Conservation (phyloP, 495 filamentous ascomycete genomes). For the Saxophila tyrrhenica region DNA sequence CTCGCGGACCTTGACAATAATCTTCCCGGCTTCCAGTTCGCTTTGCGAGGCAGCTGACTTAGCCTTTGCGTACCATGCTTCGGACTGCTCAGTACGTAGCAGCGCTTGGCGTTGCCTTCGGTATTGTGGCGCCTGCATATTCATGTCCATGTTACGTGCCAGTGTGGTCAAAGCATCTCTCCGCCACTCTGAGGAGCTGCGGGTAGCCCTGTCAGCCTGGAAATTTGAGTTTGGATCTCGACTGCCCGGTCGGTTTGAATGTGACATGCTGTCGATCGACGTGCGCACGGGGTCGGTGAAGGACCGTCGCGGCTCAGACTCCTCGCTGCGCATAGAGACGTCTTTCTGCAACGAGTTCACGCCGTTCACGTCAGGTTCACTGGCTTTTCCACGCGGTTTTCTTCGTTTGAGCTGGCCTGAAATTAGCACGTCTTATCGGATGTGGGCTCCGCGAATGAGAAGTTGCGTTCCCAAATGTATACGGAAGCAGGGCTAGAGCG, state of each 20-base stretch:
- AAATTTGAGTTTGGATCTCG: background rate
- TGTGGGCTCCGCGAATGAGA: too few relatives aligned
- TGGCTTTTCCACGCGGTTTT: background rate
- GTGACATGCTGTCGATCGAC: too few relatives aligned
- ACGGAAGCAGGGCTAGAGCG: too few relatives aligned
- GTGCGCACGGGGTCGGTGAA: too few relatives aligned
- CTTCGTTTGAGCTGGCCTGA: background rate
- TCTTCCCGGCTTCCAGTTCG: conserved; percentile 19
- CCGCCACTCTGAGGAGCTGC: background rate
- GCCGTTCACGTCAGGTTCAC: background rate
- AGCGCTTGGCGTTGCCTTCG: conserved; percentile 8
- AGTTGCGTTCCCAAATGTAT: too few relatives aligned
- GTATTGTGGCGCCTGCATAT: conserved; percentile 1
- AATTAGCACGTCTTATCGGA: too few relatives aligned
- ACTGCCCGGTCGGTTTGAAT: background rate
- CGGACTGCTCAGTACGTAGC: conserved; percentile 12
- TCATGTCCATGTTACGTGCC: background rate
- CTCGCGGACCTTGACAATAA: conserved; percentile 25
- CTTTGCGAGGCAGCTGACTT: conserved; percentile 11
- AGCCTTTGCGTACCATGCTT: conserved; percentile 20
- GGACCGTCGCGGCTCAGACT: too few relatives aligned
- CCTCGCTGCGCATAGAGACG: too few relatives aligned
- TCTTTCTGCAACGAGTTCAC: too few relatives aligned
- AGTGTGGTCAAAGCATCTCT: background rate
- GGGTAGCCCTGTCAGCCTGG: background rate